Evolutionary conservation across 257 asterid species (phyloP).

Genomic region (Solanum bukasovii): DNA sequence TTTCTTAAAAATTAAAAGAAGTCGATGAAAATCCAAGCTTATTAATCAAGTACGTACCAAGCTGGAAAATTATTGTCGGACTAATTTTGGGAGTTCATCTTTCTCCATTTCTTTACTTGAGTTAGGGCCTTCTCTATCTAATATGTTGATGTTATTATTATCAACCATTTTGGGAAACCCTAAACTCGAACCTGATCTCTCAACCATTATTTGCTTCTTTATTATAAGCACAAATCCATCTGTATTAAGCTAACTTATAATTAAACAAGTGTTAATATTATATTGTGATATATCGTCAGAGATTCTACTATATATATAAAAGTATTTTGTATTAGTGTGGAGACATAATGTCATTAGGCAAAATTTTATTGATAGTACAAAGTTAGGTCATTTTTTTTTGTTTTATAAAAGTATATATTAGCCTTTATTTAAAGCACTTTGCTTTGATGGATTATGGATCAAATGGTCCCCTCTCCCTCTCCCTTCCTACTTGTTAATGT

Average conservation of each 20-base stretch:
- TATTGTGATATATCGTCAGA: not conserved
- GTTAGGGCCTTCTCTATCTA: too few species aligned
- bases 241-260: not conserved
- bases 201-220: not conserved
- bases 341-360: not conserved
- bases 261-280: not conserved
- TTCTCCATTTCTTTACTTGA: not conserved
- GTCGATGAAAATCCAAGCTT: not conserved
- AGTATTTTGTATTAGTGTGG: not conserved
- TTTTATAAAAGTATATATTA: not conserved
- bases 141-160: not conserved
- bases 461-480: conserved; percentile 21
- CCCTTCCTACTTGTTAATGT: not conserved
- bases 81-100: too few species aligned
- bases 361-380: not conserved
- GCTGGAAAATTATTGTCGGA: too few species aligned
- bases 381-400: not conserved
- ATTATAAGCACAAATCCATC: not conserved
- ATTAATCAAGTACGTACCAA: too few species aligned
- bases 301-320: not conserved
- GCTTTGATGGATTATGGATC: conserved; percentile 4
- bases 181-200: not conserved
- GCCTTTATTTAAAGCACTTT: not conserved
- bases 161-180: conserved; percentile 23
- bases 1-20: too few species aligned